Conservation (phyloP, 2,329 filamentous ascomycete species). For the Fusarium multiceps region DNA sequence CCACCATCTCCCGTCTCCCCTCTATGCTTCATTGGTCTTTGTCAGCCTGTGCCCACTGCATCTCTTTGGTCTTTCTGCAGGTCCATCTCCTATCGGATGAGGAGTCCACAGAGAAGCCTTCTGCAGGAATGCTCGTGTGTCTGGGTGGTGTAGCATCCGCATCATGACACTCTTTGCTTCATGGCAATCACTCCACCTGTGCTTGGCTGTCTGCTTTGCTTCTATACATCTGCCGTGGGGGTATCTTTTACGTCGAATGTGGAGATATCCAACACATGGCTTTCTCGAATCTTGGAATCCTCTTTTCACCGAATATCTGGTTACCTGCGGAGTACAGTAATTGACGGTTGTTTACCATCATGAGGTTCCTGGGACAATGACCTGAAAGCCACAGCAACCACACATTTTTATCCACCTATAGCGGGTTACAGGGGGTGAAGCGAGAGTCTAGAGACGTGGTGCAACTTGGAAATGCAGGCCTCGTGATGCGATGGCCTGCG, state of each 20-base stretch:
- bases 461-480: slow-evolving; percentile 41
- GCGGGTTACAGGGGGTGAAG: slow-evolving; percentile 40
- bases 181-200: slow-evolving; percentile 31
- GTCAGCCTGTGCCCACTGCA: slow-evolving; percentile 25
- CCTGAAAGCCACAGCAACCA: slow-evolving; percentile 37
- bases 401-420: slow-evolving; percentile 26
- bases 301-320: slow-evolving; percentile 4
- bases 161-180: slow-evolving; percentile 36
- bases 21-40: slow-evolving; percentile 31
- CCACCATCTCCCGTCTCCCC: slow-evolving; percentile 27
- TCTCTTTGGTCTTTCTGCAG: slow-evolving; percentile 37
- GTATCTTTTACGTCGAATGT: slow-evolving; percentile 10
- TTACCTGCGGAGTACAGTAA: neutral
- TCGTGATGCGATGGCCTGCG: slow-evolving; percentile 38
- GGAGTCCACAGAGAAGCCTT: slow-evolving; percentile 26
- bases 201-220: neutral
- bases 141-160: slow-evolving; percentile 33
- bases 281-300: slow-evolving; percentile 1
- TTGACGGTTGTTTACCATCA: slow-evolving; percentile 28
- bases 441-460: slow-evolving; percentile 29
- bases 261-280: neutral
- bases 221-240: slow-evolving; percentile 24
- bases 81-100: slow-evolving; percentile 43
- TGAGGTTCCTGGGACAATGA: slow-evolving; percentile 7
- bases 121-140: slow-evolving; percentile 31